Evolutionary conservation across 2,329 filamentous ascomycete genomes (phyloP), one percentile per base, ranked within the genome.

Genomic region (Aspergillus phoenicis): DNA sequence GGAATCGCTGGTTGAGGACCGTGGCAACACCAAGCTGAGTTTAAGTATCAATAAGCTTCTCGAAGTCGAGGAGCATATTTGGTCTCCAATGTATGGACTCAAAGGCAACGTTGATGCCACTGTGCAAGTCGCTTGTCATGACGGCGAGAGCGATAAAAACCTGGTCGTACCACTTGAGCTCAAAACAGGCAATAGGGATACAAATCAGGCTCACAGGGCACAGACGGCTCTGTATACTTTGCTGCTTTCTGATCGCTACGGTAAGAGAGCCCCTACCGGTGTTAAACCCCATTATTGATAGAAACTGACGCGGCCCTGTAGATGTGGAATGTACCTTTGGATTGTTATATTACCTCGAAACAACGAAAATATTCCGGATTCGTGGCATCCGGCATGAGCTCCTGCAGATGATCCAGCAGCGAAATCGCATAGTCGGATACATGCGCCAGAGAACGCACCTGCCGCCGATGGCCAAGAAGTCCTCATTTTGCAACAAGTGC

Each of bases 21-120:
- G 91, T 51, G 89, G 93, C 71, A 90, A 89, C 43, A 86, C 89
- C 57, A 89, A 88, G 66, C 86, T 89, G 10, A 89, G 84, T 60
- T 89, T 98, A 84, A 93, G 91, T 67, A 88, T 99, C 67, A 96
- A 89, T 70, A 99, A 98, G 73, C 82, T 99, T 28, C 88, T 99
- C 13, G 95, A 98, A 72, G 91, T 99, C 8, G 95, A 99, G 74
- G 95, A 99, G 75, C 95, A 98, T 72, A 88, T 99, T 28, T 99
- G 95, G 95, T 98, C 94, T 6, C 95, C 95, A 0, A 94, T 93
- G 87, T 99, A 96, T 73, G 95, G 95, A 0, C 82, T 99, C 15
- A 99, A 99, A 75, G 95, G 95, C 30, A 99, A 98, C 69, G 95
- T 99, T 62, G 95, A 99, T 78, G 95, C 95, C 28, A 98, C 95